Conservation (phyloP, 805 yeast species). For the Starmerella davenportii region DNA sequence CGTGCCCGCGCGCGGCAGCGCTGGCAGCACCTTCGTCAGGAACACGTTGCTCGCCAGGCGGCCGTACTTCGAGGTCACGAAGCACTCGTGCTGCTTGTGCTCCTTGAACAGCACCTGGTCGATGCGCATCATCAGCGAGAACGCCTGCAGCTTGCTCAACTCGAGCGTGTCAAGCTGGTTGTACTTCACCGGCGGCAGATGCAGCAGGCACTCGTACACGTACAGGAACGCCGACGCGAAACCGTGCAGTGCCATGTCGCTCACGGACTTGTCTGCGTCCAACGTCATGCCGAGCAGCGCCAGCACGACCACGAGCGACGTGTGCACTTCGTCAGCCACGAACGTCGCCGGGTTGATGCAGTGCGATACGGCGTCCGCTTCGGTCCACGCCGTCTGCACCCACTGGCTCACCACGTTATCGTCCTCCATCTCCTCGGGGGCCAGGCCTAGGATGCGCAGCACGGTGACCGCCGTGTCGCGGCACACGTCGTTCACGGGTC, state of each 20-base stretch:
- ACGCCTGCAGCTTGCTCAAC: constrained; percentile 20
- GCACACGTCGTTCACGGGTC: background rate
- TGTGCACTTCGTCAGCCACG: constrained; percentile 15
- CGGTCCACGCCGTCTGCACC: constrained; percentile 16
- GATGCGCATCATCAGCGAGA: constrained; percentile 18
- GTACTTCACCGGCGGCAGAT: constrained; percentile 4
- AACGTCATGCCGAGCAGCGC: constrained; percentile 20
- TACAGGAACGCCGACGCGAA: constrained; percentile 15
- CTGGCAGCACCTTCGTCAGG: constrained; percentile 14
- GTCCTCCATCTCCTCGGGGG: constrained; percentile 6
- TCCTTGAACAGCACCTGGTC: constrained; percentile 14
- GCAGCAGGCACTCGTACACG: constrained; percentile 14
- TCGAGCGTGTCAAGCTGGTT: constrained; percentile 9
- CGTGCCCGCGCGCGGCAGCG: constrained; percentile 13
- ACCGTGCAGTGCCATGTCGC: constrained; percentile 11
- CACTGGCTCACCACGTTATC: constrained; percentile 7
- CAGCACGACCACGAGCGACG: constrained; percentile 18
- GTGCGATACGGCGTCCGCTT: constrained; percentile 12
- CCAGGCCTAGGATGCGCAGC: constrained; percentile 2
- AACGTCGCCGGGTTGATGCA: constrained; percentile 20
- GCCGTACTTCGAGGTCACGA: background rate
- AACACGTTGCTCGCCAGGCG: constrained; percentile 14
- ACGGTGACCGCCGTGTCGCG: constrained; percentile 1
- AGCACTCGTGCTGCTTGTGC: constrained; percentile 1
- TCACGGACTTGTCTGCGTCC: constrained; percentile 7